Conservation (phyloP, 495 filamentous ascomycete species). For the Lasiosphaeria ovina region DNA sequence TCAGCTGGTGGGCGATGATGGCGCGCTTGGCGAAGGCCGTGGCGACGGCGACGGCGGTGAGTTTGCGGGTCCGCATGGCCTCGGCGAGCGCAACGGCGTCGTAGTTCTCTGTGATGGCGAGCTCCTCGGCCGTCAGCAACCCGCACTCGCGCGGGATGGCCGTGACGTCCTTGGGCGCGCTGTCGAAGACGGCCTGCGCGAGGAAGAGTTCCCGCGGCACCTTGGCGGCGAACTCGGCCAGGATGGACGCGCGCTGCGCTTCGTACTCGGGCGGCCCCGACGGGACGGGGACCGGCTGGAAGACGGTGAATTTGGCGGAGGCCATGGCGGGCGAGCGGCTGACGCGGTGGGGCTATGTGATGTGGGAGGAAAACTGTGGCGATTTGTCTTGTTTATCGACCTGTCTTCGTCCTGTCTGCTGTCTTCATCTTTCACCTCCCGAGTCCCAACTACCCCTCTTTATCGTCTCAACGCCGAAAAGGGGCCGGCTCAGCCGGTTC, state of each 20-base stretch:
- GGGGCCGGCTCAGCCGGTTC: too few species aligned
- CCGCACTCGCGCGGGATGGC: conserved; percentile 15
- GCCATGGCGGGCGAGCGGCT: too few species aligned
- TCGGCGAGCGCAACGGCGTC: conserved; percentile 45
- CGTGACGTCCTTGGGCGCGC: conserved; percentile 18
- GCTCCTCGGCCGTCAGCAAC: conserved; percentile 32
- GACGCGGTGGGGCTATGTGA: too few species aligned
- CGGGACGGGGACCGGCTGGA: conserved; percentile 12
- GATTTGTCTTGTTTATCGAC: too few species aligned
- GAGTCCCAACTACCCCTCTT: too few species aligned
- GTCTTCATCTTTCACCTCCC: too few species aligned
- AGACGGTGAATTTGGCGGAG: neutral
- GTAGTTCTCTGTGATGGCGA: conserved; percentile 51
- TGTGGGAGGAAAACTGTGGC: too few species aligned
- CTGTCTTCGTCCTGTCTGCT: too few species aligned
- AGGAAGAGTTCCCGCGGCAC: conserved; percentile 14
- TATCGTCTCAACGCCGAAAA: too few species aligned
- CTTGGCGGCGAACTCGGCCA: conserved; percentile 15
- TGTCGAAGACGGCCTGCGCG: conserved; percentile 11
- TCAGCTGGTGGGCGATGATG: conserved; percentile 42
- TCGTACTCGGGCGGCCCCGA: conserved; percentile 18
- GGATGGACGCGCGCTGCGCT: conserved; percentile 3
- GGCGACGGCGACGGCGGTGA: conserved; percentile 45
- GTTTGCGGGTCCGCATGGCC: conserved; percentile 30
- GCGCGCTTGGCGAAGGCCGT: conserved; percentile 50